These are phyloP conservation scores for Hemileia vastatrix DNA, from an alignment of 1,284 basidiomycete genomes.

Conservation along the genomic window DNA sequence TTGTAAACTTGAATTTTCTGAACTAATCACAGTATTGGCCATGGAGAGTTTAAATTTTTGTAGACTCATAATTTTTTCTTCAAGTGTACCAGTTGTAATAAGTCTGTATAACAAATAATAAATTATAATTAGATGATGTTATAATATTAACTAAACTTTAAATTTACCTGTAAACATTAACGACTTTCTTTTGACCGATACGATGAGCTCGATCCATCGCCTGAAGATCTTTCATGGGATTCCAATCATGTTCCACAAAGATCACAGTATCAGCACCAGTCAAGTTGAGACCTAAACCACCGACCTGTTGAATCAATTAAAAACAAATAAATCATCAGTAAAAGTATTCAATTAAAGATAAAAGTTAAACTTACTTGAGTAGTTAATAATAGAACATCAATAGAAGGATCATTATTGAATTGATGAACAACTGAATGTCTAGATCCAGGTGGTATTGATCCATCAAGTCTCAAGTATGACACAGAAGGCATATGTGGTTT, in stretches of 20 bases:
- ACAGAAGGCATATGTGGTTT: conserved; percentile 82
- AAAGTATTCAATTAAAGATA: too few relatives aligned
- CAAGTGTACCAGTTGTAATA: conserved; percentile 90
- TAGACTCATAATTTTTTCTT: conserved; percentile 98
- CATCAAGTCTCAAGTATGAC: conserved; percentile 96
- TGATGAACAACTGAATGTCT: conserved; percentile 93
- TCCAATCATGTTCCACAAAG: conserved; percentile 99
- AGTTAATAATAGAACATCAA: conserved; percentile 92
- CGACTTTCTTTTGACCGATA: conserved; percentile 95
- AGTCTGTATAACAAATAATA: too few relatives aligned
- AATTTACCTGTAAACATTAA: conserved; percentile 95
- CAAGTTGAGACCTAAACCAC: conserved; percentile 88
- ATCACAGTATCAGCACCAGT: conserved; percentile 98
- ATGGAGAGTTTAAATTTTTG: conserved; percentile 99
- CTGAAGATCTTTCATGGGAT: conserved; percentile 99
- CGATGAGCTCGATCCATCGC: conserved; percentile 99
- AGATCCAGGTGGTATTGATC: conserved; percentile 73
- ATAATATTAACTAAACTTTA: too few relatives aligned
- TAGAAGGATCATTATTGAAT: conserved; percentile 94
- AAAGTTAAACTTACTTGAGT: too few relatives aligned
- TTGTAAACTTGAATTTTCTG: conserved; percentile 84
- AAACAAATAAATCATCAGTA: too few relatives aligned
- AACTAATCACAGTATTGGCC: conserved; percentile 88
- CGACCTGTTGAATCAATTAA: too few relatives aligned
- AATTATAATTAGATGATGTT: too few relatives aligned